phyloP scores from a whole-genome alignment of 148 eudicot genomes.

The Nepenthes mirabilis region DNA sequence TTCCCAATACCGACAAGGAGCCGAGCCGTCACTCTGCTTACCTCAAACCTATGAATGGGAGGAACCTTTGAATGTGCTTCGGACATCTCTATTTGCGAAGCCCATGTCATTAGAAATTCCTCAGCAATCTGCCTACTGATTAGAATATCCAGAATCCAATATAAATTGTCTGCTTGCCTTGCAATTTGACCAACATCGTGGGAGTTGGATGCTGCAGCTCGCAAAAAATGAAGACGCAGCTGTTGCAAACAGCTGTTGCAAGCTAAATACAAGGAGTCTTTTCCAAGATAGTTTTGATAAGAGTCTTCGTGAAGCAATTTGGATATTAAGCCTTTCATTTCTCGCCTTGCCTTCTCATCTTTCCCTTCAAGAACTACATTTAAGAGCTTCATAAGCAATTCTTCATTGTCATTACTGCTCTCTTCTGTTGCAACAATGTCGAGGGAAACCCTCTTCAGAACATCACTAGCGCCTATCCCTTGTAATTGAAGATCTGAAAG shows the following conservation, averaged over 20 bases:
- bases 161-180: constrained; percentile 76
- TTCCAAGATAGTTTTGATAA: constrained; percentile 55
- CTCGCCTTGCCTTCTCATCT: constrained; percentile 93
- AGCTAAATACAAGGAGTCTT: constrained; percentile 74
- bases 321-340: constrained; percentile 73
- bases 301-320: constrained; percentile 81
- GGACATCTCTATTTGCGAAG: constrained; percentile 55
- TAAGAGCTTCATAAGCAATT: constrained; percentile 68
- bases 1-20: constrained; percentile 85
- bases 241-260: constrained; percentile 62
- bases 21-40: constrained; percentile 79
- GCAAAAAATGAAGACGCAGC: constrained; percentile 41
- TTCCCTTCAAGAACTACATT: constrained; percentile 86
- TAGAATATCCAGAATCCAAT: constrained; percentile 79
- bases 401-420: constrained; percentile 37
- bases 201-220: constrained; percentile 40
- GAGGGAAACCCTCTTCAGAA: constrained; percentile 68
- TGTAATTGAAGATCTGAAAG: constrained; percentile 74
- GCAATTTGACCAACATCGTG: constrained; percentile 59
- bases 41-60: constrained; percentile 62
- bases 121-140: constrained; percentile 81
- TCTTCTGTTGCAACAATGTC: constrained; percentile 34
- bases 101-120: constrained; percentile 71
- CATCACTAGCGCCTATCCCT: constrained; percentile 66
- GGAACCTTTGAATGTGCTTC: constrained; percentile 70